phyloP scores from a whole-genome alignment of 208 protist species.

The Acanthamoeba comandoni region DNA sequence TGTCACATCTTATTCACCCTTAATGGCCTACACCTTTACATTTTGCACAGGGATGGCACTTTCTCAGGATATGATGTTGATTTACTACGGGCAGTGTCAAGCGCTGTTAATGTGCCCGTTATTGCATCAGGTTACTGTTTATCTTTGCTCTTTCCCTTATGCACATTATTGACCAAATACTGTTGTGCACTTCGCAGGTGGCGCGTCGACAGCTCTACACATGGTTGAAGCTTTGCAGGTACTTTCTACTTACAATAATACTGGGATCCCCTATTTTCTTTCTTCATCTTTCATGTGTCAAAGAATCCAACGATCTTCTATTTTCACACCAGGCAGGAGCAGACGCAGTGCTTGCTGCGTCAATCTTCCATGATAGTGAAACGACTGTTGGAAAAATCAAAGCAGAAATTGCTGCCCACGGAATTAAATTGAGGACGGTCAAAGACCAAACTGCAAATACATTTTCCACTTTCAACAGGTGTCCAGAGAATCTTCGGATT shows the following conservation, averaged over 20 bases:
- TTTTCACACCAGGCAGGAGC: constrained; percentile 60
- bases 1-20: neutral
- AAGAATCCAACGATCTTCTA: neutral
- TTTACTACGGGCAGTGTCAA: constrained; percentile 60
- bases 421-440: constrained; percentile 14
- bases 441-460: neutral
- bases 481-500: neutral
- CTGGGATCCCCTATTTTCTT: neutral
- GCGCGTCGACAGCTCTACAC: constrained; percentile 52
- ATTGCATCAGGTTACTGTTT: constrained; percentile 62
- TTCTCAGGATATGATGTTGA: constrained; percentile 77
- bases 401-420: constrained; percentile 9
- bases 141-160: neutral
- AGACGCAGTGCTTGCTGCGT: constrained; percentile 79
- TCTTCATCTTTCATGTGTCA: neutral
- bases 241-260: neutral
- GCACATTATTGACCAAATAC: too few relatives aligned
- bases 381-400: constrained; percentile 76
- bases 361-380: constrained; percentile 80
- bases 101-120: constrained; percentile 78
- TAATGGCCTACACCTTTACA: neutral
- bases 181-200: neutral
- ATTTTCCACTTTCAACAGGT: too few relatives aligned
- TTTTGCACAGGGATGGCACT: constrained; percentile 10
- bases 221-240: constrained; percentile 66